These are phyloP conservation scores for Abrus precatorius DNA, from an alignment of 306 rosid genomes.

Conservation along the genomic window DNA sequence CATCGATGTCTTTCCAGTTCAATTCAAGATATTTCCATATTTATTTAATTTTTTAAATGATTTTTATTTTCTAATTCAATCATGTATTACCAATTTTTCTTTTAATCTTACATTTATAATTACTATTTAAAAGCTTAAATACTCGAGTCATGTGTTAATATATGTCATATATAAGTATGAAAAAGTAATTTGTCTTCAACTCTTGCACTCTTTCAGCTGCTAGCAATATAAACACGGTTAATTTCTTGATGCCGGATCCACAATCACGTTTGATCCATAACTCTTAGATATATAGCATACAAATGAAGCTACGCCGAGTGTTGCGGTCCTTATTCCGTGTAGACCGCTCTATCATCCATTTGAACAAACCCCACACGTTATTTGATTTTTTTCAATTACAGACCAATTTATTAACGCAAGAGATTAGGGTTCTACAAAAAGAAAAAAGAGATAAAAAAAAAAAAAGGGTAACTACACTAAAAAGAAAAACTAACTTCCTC, in stretches of 20 bases:
- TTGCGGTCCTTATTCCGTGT: slow-evolving; percentile 43
- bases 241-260: neutral
- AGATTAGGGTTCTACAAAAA: neutral
- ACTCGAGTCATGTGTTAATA: neutral
- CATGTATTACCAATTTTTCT: neutral
- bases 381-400: slow-evolving; percentile 22
- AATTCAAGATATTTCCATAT: neutral
- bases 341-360: slow-evolving; percentile 33
- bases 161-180: neutral
- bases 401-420: slow-evolving; percentile 11
- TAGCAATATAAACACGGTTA: neutral
- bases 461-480: neutral
- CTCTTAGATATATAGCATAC: neutral
- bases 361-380: slow-evolving; percentile 43
- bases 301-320: slow-evolving; percentile 11
- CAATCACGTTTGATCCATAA: slow-evolving; percentile 12
- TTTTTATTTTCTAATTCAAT: neutral
- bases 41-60: neutral
- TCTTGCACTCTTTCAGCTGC: neutral
- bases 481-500: slow-evolving; percentile 20
- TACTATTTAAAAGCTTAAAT: neutral
- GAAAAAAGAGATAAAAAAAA: neutral
- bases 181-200: slow-evolving; percentile 3
- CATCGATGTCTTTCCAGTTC: slow-evolving; percentile 26
- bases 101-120: neutral